Evolutionary conservation across 1,284 basidiomycete genomes (phyloP), one percentile per base, ranked within the genome.

Genomic region (Sutorius eximius): DNA sequence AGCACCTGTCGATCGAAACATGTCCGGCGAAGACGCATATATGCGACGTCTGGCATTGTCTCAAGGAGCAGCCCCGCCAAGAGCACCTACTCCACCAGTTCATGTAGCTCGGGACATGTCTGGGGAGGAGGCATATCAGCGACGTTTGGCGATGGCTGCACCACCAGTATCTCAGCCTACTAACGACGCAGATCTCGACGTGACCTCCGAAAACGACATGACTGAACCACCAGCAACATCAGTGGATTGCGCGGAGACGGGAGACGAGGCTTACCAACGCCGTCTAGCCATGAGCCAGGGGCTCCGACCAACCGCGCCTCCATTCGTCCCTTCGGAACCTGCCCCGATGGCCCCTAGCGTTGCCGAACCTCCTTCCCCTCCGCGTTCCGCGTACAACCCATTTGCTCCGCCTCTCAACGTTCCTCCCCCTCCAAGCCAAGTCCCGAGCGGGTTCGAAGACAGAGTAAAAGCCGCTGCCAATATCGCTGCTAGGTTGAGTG

Each of bases 381-480:
- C 80, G 18, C 67, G 72, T 2, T 71, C 82, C 41, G 81, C 86
- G 10, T 87, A 82, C 62, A 83, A 88, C 57, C 84, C 87, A 1
- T 87, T 86, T 60, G 81, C 82, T 2, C 83, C 85, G 4, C 79
- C 84, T 5, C 68, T 80, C 45, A 80, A 78, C 11, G 76, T 82
- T 5, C 81, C 84, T 0, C 79, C 84, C 3, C 73, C 82, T 51
- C 78, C 77, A 0, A 77, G 78, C 10, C 81, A 83, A 3, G 65
- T 76, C 45, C 73, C 74, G 8, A 75, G 74, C 20, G 71, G 71
- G 1, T 69, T 85, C 18, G 85, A 88, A 57, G 87, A 85, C 41
- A 87, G 81, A 62, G 82, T 82, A 24, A 86, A 88, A 58, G 86
- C 88, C 12, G 91, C 91, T 0, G 89, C 87, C 30, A 89, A 87